phyloP scores from a whole-genome alignment of 495 filamentous ascomycete genomes.

The Penicillium verhagenii region DNA sequence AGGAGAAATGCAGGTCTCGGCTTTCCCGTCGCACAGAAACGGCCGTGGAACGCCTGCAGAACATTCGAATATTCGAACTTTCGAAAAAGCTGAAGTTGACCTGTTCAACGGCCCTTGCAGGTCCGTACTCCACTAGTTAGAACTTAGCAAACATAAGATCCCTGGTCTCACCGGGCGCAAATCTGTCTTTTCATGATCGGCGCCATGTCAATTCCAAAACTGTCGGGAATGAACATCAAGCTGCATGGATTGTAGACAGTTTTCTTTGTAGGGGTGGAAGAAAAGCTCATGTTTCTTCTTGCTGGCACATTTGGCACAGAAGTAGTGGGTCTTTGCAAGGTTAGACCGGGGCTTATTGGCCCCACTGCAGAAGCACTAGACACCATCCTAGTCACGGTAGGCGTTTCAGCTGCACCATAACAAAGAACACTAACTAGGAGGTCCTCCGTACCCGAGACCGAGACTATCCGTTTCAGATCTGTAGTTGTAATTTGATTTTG shows the following conservation, averaged over 20 bases:
- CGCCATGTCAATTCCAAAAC: neutral
- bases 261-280: neutral
- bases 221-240: neutral
- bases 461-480: neutral
- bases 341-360: neutral
- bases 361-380: constrained; percentile 5
- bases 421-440: constrained; percentile 21
- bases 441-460: constrained; percentile 7
- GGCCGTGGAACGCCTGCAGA: constrained; percentile 21
- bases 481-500: neutral
- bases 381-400: constrained; percentile 5
- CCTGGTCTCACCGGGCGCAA: neutral
- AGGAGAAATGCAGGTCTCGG: constrained; percentile 8
- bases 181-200: neutral
- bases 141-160: neutral
- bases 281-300: neutral
- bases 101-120: neutral
- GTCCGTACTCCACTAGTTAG: neutral
- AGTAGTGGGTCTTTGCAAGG: neutral
- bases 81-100: constrained; percentile 1
- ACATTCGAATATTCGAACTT: constrained; percentile 11
- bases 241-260: neutral
- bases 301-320: constrained; percentile 1
- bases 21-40: constrained; percentile 11
- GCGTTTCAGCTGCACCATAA: constrained; percentile 16